phyloP scores from a whole-genome alignment of 2,329 filamentous ascomycete species.

The Cordyceps militaris region DNA sequence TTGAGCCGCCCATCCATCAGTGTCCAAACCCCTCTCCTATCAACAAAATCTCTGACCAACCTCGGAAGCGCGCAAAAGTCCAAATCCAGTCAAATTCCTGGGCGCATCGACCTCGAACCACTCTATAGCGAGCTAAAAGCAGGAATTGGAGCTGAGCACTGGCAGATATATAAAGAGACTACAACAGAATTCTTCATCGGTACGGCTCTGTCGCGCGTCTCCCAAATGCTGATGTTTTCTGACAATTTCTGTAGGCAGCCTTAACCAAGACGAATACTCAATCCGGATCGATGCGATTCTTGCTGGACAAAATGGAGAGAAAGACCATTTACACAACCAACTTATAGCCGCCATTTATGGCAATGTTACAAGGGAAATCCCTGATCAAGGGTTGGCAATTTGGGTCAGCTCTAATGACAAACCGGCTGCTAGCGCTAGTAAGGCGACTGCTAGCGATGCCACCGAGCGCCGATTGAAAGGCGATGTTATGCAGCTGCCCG shows the following conservation, averaged over 20 bases:
- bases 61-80: conserved; percentile 43
- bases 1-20: conserved; percentile 54
- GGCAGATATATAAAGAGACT: conserved; percentile 57
- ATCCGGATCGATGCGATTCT: conserved; percentile 55
- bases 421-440: conserved; percentile 49
- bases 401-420: conserved; percentile 70
- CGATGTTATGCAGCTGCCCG: conserved; percentile 65
- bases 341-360: conserved; percentile 59
- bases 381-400: conserved; percentile 58
- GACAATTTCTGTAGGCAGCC: conserved; percentile 40
- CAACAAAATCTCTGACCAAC: conserved; percentile 50
- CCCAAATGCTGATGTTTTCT: neutral
- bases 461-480: conserved; percentile 59
- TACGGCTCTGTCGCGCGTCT: conserved; percentile 23
- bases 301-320: conserved; percentile 49
- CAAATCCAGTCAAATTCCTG: conserved; percentile 55
- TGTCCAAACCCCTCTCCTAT: conserved; percentile 52
- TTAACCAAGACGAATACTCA: conserved; percentile 56
- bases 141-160: conserved; percentile 53
- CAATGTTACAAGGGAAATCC: conserved; percentile 63
- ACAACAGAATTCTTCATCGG: conserved; percentile 57
- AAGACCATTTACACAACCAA: conserved; percentile 60
- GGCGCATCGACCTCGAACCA: conserved; percentile 61
- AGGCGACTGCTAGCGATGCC: conserved; percentile 58
- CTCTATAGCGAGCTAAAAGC: conserved; percentile 56